Evolutionary conservation across 2,329 filamentous ascomycete species (phyloP), one percentile per base, ranked within the genome.

Genomic region (Fusarium avenaceum): DNA sequence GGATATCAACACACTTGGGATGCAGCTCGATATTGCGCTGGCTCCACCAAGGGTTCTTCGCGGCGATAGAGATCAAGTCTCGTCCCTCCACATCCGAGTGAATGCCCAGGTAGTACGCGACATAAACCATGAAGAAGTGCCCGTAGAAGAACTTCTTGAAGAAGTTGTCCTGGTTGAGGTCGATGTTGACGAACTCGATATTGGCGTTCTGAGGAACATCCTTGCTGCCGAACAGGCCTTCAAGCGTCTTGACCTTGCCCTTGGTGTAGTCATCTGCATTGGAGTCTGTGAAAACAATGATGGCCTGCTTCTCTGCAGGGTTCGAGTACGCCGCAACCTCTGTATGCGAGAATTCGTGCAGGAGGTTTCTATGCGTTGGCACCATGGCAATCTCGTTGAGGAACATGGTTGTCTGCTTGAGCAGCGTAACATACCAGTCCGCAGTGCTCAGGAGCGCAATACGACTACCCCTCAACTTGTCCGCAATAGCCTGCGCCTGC

Each of bases 211-310:
- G 26, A 1, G 38, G 49, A 24, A 52, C 6, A 1, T 24, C 15
- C 26, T 52, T 45, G 26, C 38, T 52, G 6, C 38, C 49, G 2
- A 52, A 45, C 4, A 44, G 11, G 2, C 49, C 19, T 15, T 52
- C 38, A 0, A 45, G 49, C 9, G 49, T 52, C 3, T 52, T 45
- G 2, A 52, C 26, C 11, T 45, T 52, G 19, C 30, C 49, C 8
- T 52, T 52, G 19, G 49, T 52, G 15, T 44, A 52, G 4, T 45
- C 24, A 9, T 52, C 49, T 2, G 49, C 49, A 3, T 52, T 52
- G 11, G 49, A 52, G 26, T 52, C 38, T 1, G 44, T 20, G 19
- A 52, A 52, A 0, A 38, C 44, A 2, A 52, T 24, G 4, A 45
- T 52, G 8, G 49, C 38, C 30, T 52, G 38, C 7, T 45, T 52